These are phyloP conservation scores for Lachnellula hyalina DNA, from an alignment of 2,329 filamentous ascomycete species.

Conservation along the genomic window DNA sequence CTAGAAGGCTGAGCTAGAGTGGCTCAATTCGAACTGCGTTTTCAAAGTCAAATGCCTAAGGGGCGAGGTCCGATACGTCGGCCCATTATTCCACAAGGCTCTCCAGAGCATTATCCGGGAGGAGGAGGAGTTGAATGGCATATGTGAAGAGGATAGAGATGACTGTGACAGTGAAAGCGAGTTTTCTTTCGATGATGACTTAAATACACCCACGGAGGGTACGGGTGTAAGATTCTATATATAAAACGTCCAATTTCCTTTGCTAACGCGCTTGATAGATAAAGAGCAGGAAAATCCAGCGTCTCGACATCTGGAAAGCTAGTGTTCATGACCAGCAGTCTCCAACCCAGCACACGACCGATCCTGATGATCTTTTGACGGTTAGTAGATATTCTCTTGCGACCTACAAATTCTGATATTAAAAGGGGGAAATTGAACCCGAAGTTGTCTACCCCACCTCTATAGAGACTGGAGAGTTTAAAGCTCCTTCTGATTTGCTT, in stretches of 20 bases:
- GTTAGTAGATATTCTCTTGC: constrained; percentile 10
- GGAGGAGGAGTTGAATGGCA: constrained; percentile 6
- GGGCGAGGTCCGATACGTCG: neutral
- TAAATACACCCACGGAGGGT: neutral
- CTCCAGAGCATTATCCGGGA: constrained; percentile 15
- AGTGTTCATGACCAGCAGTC: neutral
- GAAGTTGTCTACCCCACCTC: constrained; percentile 21
- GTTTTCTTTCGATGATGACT: constrained; percentile 8
- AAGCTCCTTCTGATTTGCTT: constrained; percentile 20
- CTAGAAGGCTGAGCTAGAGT: constrained; percentile 7
- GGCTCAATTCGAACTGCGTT: neutral
- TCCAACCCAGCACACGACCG: constrained; percentile 7
- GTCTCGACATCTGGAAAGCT: constrained; percentile 11
- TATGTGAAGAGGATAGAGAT: constrained; percentile 3
- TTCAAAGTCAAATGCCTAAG: constrained; percentile 8
- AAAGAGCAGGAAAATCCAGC: constrained; percentile 17
- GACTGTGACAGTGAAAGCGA: constrained; percentile 5
- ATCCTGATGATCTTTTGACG: constrained; percentile 14
- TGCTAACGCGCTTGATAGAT: constrained; percentile 11
- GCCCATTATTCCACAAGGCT: constrained; percentile 8
- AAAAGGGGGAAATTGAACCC: neutral
- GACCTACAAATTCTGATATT: neutral
- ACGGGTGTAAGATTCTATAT: neutral
- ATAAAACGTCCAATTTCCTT: neutral
- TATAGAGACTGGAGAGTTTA: constrained; percentile 19